These are phyloP conservation scores for Didymella glomerata DNA, from an alignment of 2,329 filamentous ascomycete species.

Conservation along the genomic window DNA sequence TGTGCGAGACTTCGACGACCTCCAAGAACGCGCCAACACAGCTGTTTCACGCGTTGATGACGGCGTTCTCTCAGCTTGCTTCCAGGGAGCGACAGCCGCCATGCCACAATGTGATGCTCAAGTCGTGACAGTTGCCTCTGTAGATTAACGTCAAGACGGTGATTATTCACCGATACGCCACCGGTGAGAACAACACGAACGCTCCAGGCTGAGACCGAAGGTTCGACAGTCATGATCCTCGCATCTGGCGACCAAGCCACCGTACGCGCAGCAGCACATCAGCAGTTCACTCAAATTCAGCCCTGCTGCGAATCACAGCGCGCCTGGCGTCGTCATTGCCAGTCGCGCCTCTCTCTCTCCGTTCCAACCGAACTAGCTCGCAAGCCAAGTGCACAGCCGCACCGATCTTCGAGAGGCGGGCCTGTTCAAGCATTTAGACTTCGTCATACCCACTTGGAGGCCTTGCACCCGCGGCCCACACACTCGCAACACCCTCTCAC, in stretches of 20 bases:
- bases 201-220: conserved; percentile 3
- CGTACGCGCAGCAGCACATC: conserved; percentile 15
- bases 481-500: conserved; percentile 24
- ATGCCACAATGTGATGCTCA: not conserved
- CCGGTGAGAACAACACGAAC: conserved; percentile 5
- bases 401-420: conserved; percentile 21
- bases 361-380: conserved; percentile 17
- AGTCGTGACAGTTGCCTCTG: conserved; percentile 6
- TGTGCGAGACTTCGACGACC: not conserved
- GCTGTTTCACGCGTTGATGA: conserved; percentile 2
- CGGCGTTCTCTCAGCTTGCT: conserved; percentile 1
- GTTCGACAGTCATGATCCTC: conserved; percentile 17
- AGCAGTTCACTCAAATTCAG: conserved; percentile 13
- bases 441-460: conserved; percentile 24
- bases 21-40: not conserved
- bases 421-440: conserved; percentile 23
- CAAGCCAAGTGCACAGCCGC: conserved; percentile 24
- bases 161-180: conserved; percentile 13
- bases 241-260: conserved; percentile 20
- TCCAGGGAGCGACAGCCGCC: not conserved
- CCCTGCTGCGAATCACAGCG: conserved; percentile 17
- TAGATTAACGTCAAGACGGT: not conserved
- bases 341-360: conserved; percentile 19
- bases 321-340: conserved; percentile 12
- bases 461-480: conserved; percentile 17